Base-by-base conservation (phyloP, 108 stramenopile genomes). In the Cyclotella distinguenda region DNA sequence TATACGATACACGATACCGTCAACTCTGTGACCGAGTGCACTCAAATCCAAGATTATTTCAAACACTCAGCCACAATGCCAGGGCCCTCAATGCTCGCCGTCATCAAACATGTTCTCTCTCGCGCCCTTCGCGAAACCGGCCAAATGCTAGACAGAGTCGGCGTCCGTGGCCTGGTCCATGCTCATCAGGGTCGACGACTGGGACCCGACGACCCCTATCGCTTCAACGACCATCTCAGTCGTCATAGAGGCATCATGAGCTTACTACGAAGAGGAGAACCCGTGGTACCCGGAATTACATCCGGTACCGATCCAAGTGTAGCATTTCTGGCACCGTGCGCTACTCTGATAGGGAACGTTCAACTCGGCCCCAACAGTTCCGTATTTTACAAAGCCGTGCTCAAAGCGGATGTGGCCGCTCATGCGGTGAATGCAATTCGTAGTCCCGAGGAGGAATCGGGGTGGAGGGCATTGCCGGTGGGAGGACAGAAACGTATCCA, bases 71-170 rank as follows among this genome's bases (percentile, higher is more conserved):
- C 46, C 36, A 57, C 8, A 1, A 80, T 77, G 77, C 74, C 76
- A n/a, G 40, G 58, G n/a, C 89, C 84, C 19, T 78, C 85, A 34
- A 50, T 86, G 13, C 45, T 74, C 45, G 70, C 79, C 46, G 66
- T 73, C 5, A 22, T 90, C 21, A 82, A 89, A 36, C 90, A 94
- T 46, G 77, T 80, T 18, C 53, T 94, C 32, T 85, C 87, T 11
- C 82, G 90, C 15, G 88, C 88, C 19, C 70, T 94, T 10, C 85
- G 93, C 31, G 93, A 94, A 76, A 91, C 90, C 8, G 93, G 90
- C 33, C 93, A 91, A 74, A 84, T 84, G 22, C 42, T 94, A 56
- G 93, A 94, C 50, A 79, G 93, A 8, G 76, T 82, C 25, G 93
- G 90, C 18, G 44, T 90, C 8, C 64, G 82, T 32, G 88, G 83